These are phyloP conservation scores for Cyclotella choctawhatcheeana DNA, from an alignment of 108 stramenopile species.

Conservation along the genomic window DNA sequence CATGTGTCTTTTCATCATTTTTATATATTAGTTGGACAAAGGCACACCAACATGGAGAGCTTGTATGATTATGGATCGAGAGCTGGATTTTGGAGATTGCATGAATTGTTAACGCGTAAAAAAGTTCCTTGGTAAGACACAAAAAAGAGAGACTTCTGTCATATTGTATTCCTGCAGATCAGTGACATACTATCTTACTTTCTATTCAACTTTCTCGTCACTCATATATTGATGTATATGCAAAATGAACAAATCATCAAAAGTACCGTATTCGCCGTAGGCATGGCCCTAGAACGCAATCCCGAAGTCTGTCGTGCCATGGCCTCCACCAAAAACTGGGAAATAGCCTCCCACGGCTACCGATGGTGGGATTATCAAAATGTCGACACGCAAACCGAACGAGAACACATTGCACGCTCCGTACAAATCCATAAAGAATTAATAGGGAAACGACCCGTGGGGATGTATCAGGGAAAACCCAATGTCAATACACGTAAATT, in stretches of 20 bases:
- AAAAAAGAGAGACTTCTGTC: too few relatives aligned
- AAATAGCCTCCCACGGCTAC: slow-evolving; percentile 91
- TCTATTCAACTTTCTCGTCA: too few relatives aligned
- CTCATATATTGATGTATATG: too few relatives aligned
- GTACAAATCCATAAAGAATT: slow-evolving; percentile 88
- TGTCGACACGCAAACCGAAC: slow-evolving; percentile 80
- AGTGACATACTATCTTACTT: too few relatives aligned
- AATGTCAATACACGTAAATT: slow-evolving; percentile 77
- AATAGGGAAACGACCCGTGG: slow-evolving; percentile 86
- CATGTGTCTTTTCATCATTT: too few relatives aligned
- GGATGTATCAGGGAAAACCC: slow-evolving; percentile 95
- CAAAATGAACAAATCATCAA: background rate
- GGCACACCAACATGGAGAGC: slow-evolving; percentile 89
- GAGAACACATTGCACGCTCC: slow-evolving; percentile 87
- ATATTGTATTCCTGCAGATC: too few relatives aligned
- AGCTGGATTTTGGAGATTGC: slow-evolving; percentile 93
- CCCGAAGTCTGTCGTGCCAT: slow-evolving; percentile 78
- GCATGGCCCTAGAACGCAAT: slow-evolving; percentile 93
- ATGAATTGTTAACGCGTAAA: slow-evolving; percentile 78
- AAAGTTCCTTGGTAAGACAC: slow-evolving; percentile 59
- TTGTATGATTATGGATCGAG: slow-evolving; percentile 94
- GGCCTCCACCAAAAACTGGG: slow-evolving; percentile 76
- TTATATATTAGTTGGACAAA: slow-evolving; percentile 55
- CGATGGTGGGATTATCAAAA: slow-evolving; percentile 95
- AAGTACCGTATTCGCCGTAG: slow-evolving; percentile 93